Base-by-base conservation (phyloP, 2,329 filamentous ascomycete species). In the Mycosphaerelloides madeirae region DNA sequence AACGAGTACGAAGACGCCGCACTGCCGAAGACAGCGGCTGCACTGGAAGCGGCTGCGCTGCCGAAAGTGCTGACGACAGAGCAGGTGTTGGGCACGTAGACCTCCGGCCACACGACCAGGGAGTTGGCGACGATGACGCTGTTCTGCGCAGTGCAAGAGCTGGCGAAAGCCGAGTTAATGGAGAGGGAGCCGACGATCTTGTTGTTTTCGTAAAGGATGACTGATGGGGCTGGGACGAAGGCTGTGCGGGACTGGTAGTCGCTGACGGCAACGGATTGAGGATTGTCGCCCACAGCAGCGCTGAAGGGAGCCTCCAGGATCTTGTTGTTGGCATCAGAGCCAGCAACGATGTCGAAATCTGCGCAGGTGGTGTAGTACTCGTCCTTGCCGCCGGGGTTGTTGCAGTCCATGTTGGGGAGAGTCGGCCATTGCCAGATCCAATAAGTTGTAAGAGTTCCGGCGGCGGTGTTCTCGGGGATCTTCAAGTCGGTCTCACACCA, bases 341-440 rank as follows among this genome's bases (percentile, higher is more conserved):
- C 45, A 73, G 72, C 49, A 53, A 72, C 67, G 31, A 78, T 64
- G 31, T 74, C 68, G 38, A 81, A 66, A 60, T 80, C 75, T 50
- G 72, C 75, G 53, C 79, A 82, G 15, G 74, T 74, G 3, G 75
- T 80, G 62, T 81, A 82, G 56, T 73, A 78, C 61, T 82, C 75
- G 51, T 75, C 71, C 50, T 75, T 75, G 50, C 68, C 68, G 8
- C 76, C 54, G 1, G 66, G 65, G 16, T 65, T 58, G 14, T 66
- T 75, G 52, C 67, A 69, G 19, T 77, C 56, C 63, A 65, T 31
- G 59, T 63, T 59, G 7, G 63, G 47, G 6, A 52, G 55, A 12
- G 79, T 83, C 2, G 84, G 83, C 87, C 89, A 98, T 66, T 95
- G 85, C 93, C 93, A 97, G 35, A 96, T 84, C 91, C 91, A 97